Base-by-base conservation (phyloP, 495 filamentous ascomycete genomes). In the Lasiosphaeria hispida region DNA sequence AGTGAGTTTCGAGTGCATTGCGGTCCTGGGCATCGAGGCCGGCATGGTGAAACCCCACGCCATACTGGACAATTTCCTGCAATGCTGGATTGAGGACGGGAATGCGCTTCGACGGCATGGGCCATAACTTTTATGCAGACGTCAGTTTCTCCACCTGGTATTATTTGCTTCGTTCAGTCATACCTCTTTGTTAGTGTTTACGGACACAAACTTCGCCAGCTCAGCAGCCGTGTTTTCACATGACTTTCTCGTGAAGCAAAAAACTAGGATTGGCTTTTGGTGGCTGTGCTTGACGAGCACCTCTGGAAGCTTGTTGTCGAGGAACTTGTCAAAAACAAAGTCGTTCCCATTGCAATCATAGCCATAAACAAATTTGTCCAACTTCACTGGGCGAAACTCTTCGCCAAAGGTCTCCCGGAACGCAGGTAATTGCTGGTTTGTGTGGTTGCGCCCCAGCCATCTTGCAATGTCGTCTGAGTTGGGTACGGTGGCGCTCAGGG, bases 31-130 rank as follows among this genome's bases (percentile, higher is more conserved):
- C 62, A 55, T 91, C 85, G 33, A 98, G 80, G 0, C 94, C 94
- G 18, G 91, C 93, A 71, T 98, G 93, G 66, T 98, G 94, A 64
- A 94, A 97, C 13, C 91, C 92, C 11, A 98, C 91, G 9, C 91
- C 92, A 42, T 85, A 81, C 13, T 69, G 63, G 7, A 87, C 77
- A 1, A 84, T 79, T 14, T 81, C 84, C 80, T 77, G 74, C 38
- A 98, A 70, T 10, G 92, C 80, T 55, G 87, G 80, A 35, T 76
- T 77, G 14, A 69, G 15, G 4, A 91, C 84, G 1, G 73, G 65
- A 34, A 91, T 69, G 0, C 60, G 66, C 43, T 74, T 76, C 2
- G 63, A 75, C 3, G 91, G 89, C 17, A 82, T 73, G 39, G 80
- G 80, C 94, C 94, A 97, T 18, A 79, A 74, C 39, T 82, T 30